Evolutionary conservation across 2,329 filamentous ascomycete genomes (phyloP).

Genomic region (Microthyrium microscopicum): DNA sequence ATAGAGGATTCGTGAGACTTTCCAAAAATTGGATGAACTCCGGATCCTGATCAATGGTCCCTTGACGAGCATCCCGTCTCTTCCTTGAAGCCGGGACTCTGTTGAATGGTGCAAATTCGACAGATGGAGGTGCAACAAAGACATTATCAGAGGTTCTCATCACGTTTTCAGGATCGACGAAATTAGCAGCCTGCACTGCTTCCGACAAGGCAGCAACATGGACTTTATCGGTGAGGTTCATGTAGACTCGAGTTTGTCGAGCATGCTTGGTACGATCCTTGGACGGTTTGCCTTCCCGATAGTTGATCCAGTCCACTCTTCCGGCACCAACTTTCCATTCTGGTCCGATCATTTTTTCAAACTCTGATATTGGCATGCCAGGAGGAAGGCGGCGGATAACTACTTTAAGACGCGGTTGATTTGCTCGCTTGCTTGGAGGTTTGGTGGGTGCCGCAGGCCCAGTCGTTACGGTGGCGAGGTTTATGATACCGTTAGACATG

Average conservation of each 20-base stretch:
- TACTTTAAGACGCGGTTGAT: slow-evolving; percentile 58
- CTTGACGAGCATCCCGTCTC: slow-evolving; percentile 68
- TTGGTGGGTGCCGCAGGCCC: no score
- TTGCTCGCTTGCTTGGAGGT: slow-evolving; percentile 26
- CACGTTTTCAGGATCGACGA: slow-evolving; percentile 70
- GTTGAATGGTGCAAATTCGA: slow-evolving; percentile 73
- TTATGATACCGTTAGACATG: no score
- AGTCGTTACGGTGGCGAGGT: no score
- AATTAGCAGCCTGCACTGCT: slow-evolving; percentile 48
- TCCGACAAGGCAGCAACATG: slow-evolving; percentile 53
- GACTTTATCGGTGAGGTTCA: slow-evolving; percentile 61
- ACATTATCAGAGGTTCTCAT: slow-evolving; percentile 47
- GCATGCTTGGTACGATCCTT: slow-evolving; percentile 84
- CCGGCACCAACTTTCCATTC: slow-evolving; percentile 71
- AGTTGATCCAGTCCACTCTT: slow-evolving; percentile 73
- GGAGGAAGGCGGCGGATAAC: slow-evolving; percentile 73
- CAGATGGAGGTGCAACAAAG: slow-evolving; percentile 58
- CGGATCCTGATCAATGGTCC: slow-evolving; percentile 89
- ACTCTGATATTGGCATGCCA: slow-evolving; percentile 66
- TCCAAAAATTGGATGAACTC: slow-evolving; percentile 92
- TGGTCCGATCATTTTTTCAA: slow-evolving; percentile 51
- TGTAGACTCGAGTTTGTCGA: slow-evolving; percentile 60
- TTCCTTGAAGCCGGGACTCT: slow-evolving; percentile 61
- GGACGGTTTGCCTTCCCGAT: slow-evolving; percentile 58
- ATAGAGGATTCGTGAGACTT: slow-evolving; percentile 58